Percentiles rank a stretch among this genome's conserved stretches.
Evolutionary conservation across 2,329 filamentous ascomycete genomes (phyloP).

Genomic region (Metarhizium robertsii): DNA sequence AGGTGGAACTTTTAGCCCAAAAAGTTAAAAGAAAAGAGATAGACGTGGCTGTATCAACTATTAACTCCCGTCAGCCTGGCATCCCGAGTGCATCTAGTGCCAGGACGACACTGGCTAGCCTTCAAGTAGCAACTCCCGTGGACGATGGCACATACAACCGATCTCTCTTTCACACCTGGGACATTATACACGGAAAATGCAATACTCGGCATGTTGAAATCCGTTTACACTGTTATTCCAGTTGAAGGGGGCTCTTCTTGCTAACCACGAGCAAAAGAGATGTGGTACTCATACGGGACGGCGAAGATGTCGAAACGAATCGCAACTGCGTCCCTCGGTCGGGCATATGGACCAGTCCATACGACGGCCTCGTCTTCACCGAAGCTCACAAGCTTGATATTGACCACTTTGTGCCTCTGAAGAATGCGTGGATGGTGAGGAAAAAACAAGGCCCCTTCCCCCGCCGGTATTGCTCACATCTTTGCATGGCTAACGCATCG

Average conservation of each 20-base stretch:
- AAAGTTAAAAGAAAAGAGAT: too few relatives aligned
- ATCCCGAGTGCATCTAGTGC: conserved; percentile 54
- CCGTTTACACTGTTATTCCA: conserved; percentile 27
- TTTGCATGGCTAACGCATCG: too few relatives aligned
- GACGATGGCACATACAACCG: conserved; percentile 53
- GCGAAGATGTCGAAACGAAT: conserved; percentile 49
- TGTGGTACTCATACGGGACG: conserved; percentile 54
- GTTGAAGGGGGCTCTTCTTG: too few relatives aligned
- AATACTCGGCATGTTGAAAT: conserved; percentile 44
- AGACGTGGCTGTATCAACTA: too few relatives aligned
- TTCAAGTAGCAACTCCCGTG: conserved; percentile 48
- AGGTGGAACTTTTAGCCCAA: too few relatives aligned
- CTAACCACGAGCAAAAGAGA: too few relatives aligned
- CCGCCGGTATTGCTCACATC: too few relatives aligned
- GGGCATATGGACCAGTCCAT: conserved; percentile 63
- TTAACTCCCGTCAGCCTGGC: conserved; percentile 33
- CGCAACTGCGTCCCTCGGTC: conserved; percentile 51
- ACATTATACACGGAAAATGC: conserved; percentile 54
- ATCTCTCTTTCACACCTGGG: conserved; percentile 63
- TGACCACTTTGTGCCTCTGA: conserved; percentile 30
- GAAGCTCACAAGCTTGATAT: conserved; percentile 64
- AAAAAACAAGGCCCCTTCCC: too few relatives aligned
- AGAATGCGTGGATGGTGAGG: too few relatives aligned
- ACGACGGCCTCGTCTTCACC: conserved; percentile 66
- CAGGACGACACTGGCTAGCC: conserved; percentile 42